These are phyloP conservation scores for Abrus pulchellus DNA, from an alignment of 306 rosid genomes.

Conservation along the genomic window DNA sequence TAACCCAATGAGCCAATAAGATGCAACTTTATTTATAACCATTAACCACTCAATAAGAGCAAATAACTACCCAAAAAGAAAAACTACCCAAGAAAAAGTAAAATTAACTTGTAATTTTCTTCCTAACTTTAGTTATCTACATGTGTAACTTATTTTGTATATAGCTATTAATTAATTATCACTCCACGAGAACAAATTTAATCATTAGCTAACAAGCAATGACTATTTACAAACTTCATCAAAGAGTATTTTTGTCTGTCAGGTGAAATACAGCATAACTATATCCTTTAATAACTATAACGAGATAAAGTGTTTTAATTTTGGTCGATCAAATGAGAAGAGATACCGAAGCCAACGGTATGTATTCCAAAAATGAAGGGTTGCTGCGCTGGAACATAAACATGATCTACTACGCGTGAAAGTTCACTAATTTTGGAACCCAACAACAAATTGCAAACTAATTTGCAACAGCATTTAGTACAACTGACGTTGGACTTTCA, in stretches of 20 bases:
- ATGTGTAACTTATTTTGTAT: no score
- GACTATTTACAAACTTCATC: neutral
- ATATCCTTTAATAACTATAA: neutral
- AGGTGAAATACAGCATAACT: neutral
- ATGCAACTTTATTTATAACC: neutral
- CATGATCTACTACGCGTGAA: neutral
- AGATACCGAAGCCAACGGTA: neutral
- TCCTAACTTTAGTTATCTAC: neutral
- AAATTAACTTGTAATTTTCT: neutral
- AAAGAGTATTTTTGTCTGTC: neutral
- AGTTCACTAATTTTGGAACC: constrained; percentile 38
- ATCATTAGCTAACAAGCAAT: neutral
- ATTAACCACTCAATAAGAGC: neutral
- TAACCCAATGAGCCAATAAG: neutral
- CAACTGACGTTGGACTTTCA: constrained; percentile 17
- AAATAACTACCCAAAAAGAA: neutral
- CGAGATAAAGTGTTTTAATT: neutral
- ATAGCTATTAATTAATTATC: neutral
- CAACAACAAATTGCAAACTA: constrained; percentile 33
- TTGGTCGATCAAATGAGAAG: neutral
- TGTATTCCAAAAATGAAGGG: neutral
- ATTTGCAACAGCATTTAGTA: neutral
- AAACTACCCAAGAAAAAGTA: neutral
- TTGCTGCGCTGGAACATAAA: neutral
- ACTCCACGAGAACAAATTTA: neutral